Conservation (phyloP, 495 filamentous ascomycete genomes). For the Trichoderma parareesei region DNA sequence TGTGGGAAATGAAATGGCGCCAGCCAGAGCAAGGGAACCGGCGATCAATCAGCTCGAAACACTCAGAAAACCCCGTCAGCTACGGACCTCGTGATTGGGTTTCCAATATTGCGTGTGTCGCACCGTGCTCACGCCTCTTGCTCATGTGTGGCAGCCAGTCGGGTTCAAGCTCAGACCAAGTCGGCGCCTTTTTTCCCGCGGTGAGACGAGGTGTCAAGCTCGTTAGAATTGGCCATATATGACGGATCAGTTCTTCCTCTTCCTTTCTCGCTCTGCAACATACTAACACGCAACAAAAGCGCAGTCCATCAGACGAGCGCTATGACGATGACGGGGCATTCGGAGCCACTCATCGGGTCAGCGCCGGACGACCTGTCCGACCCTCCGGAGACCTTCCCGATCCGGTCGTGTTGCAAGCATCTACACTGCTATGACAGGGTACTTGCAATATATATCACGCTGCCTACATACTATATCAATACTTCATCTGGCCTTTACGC, state of each 20-base stretch:
- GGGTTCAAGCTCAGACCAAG: not conserved
- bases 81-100: constrained; percentile 1
- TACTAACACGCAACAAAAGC: too few species aligned
- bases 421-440: not conserved
- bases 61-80: not conserved
- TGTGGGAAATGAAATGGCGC: not conserved
- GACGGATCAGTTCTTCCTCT: too few species aligned
- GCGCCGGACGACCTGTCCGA: not conserved
- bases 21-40: not conserved
- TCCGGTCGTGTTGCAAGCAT: not conserved
- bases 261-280: too few species aligned
- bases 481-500: too few species aligned
- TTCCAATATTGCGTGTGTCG: constrained; percentile 2
- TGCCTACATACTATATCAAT: too few species aligned
- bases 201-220: not conserved
- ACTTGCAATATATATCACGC: too few species aligned
- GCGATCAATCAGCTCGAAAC: constrained; percentile 7
- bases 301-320: not conserved
- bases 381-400: constrained; percentile 4
- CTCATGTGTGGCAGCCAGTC: not conserved
- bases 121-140: constrained; percentile 6
- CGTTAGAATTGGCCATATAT: not conserved
- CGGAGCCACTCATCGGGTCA: not conserved
- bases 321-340: not conserved
- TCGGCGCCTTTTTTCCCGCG: not conserved